Evolutionary conservation across 176 grass and related monocot genomes (phyloP), one percentile per base, ranked within the genome.

Genomic region (Calamus simplicifolius): DNA sequence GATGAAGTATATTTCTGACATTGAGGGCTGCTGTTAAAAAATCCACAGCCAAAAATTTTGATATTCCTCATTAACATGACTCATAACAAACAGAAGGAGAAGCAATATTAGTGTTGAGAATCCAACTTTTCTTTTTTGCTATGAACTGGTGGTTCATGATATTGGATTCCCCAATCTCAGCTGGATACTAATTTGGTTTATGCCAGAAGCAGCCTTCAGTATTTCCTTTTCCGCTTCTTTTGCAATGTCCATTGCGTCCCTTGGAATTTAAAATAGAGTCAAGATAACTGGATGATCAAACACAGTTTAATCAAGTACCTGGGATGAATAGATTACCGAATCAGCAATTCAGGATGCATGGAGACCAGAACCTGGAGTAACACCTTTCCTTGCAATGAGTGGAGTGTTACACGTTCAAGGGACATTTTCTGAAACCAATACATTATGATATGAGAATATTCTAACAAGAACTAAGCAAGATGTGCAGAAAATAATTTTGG

Each of bases 171-270:
- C 84, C 62, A 97, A 75, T 63, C 78, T 85, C 31, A 88, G 73
- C 31, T 97, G 92, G 49, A 91, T 63, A 27, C 87, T 91, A 49
- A 97, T 81, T 75, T 97, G 72, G 73, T 82, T 80, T 87, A 97
- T 82, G 56, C 80, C 82, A 3, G 78, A 50, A 56, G 81, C 81
- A 57, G 84, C 72, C 66, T 72, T 75, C 64, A 91, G 58, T 72
- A 97, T 91, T 72, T 85, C 78, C 78, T 78, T 77, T 72, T 97
- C 80, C 0, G 80, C 87, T 73, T 75, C 65, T 63, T 80, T 80
- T 57, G 92, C 87, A 19, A 91, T 82, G 14, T 78, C 79, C 83
- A 82, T 88, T 25, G 87, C 92, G 71, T 97, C 87, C 51, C 92
- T 97, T 71, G 18, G 43, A 25, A 5, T 25, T 26, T 5, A 55